Percentiles rank a stretch among this genome's conserved stretches.
These are phyloP conservation scores for Calonectria naviculata DNA, from an alignment of 2,329 filamentous ascomycete genomes.

Conservation along the genomic window DNA sequence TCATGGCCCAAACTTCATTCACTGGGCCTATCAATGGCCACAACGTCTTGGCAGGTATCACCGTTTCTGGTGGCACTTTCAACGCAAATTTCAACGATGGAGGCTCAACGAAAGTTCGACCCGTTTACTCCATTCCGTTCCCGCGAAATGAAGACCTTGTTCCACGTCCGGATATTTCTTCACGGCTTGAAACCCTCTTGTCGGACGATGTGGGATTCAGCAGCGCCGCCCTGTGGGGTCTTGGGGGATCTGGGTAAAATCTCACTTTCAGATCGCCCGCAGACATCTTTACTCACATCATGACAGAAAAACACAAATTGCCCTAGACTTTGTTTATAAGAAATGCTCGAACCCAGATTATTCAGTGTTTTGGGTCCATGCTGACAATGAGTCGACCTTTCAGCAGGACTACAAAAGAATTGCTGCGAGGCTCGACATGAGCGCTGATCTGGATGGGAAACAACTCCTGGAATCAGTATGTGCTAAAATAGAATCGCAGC, in stretches of 20 bases:
- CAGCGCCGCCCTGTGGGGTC: neutral
- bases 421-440: conserved; percentile 37
- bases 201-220: neutral
- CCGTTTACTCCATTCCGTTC: neutral
- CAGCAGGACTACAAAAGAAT: conserved; percentile 42
- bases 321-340: neutral
- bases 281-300: neutral
- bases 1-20: neutral
- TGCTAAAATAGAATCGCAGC: neutral
- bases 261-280: no score
- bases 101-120: neutral
- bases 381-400: conserved; percentile 44
- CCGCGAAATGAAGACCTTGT: neutral
- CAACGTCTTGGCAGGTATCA: neutral
- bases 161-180: neutral
- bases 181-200: neutral
- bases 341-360: neutral
- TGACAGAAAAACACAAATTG: neutral
- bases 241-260: neutral
- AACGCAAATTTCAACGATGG: neutral
- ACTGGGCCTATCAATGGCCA: neutral
- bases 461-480: conserved; percentile 21
- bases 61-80: neutral
- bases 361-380: conserved; percentile 48
- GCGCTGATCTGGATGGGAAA: conserved; percentile 30